Conservation (phyloP, 495 filamentous ascomycete species). For the Penicillium egyptiacum region DNA sequence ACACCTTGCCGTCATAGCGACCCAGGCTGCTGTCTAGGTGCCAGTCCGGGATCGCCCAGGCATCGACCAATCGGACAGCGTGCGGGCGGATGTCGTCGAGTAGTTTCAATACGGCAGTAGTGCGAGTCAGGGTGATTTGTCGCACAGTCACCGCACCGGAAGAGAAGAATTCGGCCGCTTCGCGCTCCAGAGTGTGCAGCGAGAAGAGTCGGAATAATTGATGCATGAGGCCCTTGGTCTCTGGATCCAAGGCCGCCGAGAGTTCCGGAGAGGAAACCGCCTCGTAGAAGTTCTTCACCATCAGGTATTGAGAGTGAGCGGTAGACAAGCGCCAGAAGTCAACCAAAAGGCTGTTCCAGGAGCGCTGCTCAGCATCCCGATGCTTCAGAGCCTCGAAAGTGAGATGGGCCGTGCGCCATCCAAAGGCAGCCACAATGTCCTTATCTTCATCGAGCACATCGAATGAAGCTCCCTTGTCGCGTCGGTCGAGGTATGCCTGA, state of each 20-base stretch:
- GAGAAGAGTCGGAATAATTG: constrained; percentile 66
- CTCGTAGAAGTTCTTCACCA: constrained; percentile 71
- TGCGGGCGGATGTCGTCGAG: constrained; percentile 67
- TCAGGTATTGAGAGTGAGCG: constrained; percentile 66
- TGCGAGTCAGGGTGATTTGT: constrained; percentile 62
- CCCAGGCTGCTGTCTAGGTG: constrained; percentile 65
- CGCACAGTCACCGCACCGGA: constrained; percentile 61
- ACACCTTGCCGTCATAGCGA: constrained; percentile 64
- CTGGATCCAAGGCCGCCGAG: constrained; percentile 47
- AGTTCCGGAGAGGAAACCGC: constrained; percentile 55
- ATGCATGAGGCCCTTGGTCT: constrained; percentile 53
- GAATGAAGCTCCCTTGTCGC: constrained; percentile 66
- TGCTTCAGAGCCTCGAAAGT: constrained; percentile 72
- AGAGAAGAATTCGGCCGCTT: constrained; percentile 66
- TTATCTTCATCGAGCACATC: constrained; percentile 61
- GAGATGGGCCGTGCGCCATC: constrained; percentile 67
- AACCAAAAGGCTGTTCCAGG: constrained; percentile 70
- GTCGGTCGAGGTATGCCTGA: constrained; percentile 55
- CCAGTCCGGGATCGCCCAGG: constrained; percentile 70
- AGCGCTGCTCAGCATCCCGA: constrained; percentile 65
- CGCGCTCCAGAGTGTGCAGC: constrained; percentile 63
- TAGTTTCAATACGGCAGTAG: constrained; percentile 61
- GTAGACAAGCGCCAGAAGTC: constrained; percentile 72
- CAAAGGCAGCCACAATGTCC: constrained; percentile 66
- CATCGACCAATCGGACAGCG: constrained; percentile 63